Percentiles rank a stretch among this genome's conserved stretches.
Evolutionary conservation across 257 asterid species (phyloP).

Genomic region (Nicotiana sylvestris): DNA sequence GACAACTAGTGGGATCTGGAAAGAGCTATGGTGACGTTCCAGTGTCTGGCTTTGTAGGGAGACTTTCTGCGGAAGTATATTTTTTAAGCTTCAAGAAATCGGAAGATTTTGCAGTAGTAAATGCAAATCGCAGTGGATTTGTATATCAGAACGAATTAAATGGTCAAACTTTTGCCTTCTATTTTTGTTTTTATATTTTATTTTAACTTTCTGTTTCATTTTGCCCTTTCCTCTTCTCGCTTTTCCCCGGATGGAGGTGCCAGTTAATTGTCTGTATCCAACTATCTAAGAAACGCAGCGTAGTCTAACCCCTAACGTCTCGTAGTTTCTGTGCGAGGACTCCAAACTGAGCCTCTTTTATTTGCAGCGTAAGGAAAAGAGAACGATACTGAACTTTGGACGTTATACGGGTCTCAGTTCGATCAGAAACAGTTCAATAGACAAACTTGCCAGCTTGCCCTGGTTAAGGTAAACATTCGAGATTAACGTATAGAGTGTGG

Average conservation of each 20-base stretch:
- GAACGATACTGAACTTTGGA: background rate
- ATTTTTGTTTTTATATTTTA: background rate
- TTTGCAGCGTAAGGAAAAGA: background rate
- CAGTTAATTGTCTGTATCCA: background rate
- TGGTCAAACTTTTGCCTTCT: background rate
- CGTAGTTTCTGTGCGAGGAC: background rate
- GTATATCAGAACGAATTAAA: slow-evolving; percentile 3
- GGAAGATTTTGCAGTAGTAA: slow-evolving; percentile 25
- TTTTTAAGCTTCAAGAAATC: background rate
- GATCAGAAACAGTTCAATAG: background rate
- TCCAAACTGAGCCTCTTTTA: background rate
- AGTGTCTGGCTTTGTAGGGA: background rate
- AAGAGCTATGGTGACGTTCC: background rate
- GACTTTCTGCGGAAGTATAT: background rate
- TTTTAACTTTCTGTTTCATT: background rate
- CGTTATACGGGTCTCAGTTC: background rate
- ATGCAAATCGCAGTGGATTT: background rate
- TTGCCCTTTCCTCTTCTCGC: background rate
- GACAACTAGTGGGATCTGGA: background rate
- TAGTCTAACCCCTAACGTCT: too few relatives aligned
- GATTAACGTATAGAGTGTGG: background rate
- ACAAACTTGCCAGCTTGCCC: background rate
- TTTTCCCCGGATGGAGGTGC: background rate
- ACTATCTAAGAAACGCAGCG: background rate
- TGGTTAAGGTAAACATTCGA: background rate